These are phyloP conservation scores for Bifiguratus adelaidae DNA, from an alignment of 192 early-diverging fungal species.

Conservation along the genomic window DNA sequence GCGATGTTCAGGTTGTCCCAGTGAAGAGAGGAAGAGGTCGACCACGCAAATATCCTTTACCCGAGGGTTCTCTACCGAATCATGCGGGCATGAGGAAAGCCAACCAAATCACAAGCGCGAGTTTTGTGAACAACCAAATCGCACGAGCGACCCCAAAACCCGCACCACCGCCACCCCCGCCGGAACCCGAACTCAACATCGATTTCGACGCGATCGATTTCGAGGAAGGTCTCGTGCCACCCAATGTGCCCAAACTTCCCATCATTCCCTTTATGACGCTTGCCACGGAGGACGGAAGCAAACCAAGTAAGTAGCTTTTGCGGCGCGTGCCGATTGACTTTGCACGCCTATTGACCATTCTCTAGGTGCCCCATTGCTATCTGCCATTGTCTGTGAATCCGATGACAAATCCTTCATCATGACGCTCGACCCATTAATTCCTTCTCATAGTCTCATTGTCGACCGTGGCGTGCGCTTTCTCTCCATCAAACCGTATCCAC, in stretches of 20 bases:
- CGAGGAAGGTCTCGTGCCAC: not conserved
- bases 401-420: conserved; percentile 27
- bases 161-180: too few species aligned
- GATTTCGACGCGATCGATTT: not conserved
- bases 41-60: not conserved
- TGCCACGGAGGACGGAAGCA: not conserved
- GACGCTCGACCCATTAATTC: conserved; percentile 12
- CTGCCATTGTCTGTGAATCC: conserved; percentile 17
- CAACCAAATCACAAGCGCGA: too few species aligned
- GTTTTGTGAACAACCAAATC: too few species aligned
- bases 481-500: conserved; percentile 16
- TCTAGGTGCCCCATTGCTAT: conserved; percentile 19
- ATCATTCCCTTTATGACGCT: not conserved
- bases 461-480: conserved; percentile 8
- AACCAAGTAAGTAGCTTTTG: not conserved
- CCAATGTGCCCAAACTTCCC: not conserved
- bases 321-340: too few species aligned
- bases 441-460: conserved; percentile 18
- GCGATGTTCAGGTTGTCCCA: too few species aligned
- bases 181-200: not conserved
- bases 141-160: too few species aligned
- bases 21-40: not conserved
- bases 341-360: too few species aligned
- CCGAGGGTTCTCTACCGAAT: too few species aligned
- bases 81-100: too few species aligned